Percentiles rank a stretch among this genome's conserved stretches.
Conservation (phyloP, 2,329 filamentous ascomycete genomes). For the Trichoderma koningii region DNA sequence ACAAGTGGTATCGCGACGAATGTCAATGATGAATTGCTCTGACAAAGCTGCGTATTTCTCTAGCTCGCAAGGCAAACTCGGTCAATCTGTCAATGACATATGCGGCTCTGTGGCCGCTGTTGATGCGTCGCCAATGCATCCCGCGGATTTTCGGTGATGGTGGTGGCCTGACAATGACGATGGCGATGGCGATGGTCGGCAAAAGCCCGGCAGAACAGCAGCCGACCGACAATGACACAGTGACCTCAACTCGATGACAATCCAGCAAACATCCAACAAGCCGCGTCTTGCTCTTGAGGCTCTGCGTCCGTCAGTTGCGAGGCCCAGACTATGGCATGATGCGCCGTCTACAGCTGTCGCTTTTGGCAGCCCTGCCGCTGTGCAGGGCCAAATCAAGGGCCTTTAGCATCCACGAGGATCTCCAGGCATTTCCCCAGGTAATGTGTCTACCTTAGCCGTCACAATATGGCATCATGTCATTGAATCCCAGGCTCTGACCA, state of each 20-base stretch:
- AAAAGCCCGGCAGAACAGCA: constrained; percentile 33
- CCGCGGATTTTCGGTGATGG: neutral
- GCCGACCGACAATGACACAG: constrained; percentile 37
- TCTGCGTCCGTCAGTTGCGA: neutral
- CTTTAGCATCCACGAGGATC: constrained; percentile 87
- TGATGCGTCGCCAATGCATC: neutral
- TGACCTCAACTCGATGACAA: constrained; percentile 28
- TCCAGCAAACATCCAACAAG: neutral
- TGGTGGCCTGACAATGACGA: neutral
- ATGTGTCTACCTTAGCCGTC: neutral
- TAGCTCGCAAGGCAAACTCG: constrained; percentile 5
- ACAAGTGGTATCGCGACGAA: neutral
- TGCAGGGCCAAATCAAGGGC: constrained; percentile 52
- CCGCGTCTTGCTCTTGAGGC: constrained; percentile 1
- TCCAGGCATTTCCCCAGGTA: constrained; percentile 86
- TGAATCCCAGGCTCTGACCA: neutral
- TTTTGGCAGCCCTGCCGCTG: constrained; percentile 50
- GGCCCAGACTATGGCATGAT: constrained; percentile 43
- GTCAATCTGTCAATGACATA: neutral
- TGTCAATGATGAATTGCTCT: constrained; percentile 7
- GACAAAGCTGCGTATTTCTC: neutral
- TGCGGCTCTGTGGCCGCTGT: neutral
- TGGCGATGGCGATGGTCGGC: neutral
- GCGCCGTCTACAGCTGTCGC: constrained; percentile 51
- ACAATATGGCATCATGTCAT: too few relatives aligned